Percentiles rank a stretch among this genome's conserved stretches.
Evolutionary conservation across 331 rosid species (phyloP).

Genomic region (Prunus yedoensis): DNA sequence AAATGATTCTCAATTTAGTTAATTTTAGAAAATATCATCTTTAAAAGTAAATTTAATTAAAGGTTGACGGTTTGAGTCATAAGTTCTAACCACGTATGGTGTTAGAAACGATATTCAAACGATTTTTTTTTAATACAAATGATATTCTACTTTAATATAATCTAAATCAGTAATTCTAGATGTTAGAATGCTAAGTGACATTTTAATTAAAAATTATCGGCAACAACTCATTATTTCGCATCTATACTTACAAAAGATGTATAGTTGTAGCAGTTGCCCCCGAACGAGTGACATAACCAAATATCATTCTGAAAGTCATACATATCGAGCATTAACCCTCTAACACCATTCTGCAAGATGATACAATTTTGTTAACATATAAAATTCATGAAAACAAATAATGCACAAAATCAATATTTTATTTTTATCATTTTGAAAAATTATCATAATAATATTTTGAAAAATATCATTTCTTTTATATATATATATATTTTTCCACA

Average conservation of each 20-base stretch:
- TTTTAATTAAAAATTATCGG: too few relatives aligned
- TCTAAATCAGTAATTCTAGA: too few relatives aligned
- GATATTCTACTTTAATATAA: too few relatives aligned
- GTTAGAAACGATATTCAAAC: too few relatives aligned
- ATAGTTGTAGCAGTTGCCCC: conserved; percentile 73
- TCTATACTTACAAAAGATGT: conserved; percentile 83
- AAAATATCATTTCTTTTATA: neutral
- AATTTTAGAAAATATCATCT: neutral
- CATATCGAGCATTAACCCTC: conserved; percentile 94
- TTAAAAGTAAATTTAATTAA: neutral
- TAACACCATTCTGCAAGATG: conserved; percentile 63
- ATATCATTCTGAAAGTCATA: conserved; percentile 77
- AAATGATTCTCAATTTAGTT: neutral
- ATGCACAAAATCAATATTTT: neutral
- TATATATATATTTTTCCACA: neutral
- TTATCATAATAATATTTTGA: neutral
- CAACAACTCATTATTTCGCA: neutral
- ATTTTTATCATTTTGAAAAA: neutral
- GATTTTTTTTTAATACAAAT: too few relatives aligned
- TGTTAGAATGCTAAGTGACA: too few relatives aligned
- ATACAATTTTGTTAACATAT: neutral
- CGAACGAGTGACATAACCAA: conserved; percentile 90
- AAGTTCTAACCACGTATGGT: too few relatives aligned
- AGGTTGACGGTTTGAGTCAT: too few relatives aligned
- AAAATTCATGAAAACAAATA: neutral